phyloP scores from a whole-genome alignment of 225 moss, liverwort and hornwort genomes.

The Marchantia polymorpha region DNA sequence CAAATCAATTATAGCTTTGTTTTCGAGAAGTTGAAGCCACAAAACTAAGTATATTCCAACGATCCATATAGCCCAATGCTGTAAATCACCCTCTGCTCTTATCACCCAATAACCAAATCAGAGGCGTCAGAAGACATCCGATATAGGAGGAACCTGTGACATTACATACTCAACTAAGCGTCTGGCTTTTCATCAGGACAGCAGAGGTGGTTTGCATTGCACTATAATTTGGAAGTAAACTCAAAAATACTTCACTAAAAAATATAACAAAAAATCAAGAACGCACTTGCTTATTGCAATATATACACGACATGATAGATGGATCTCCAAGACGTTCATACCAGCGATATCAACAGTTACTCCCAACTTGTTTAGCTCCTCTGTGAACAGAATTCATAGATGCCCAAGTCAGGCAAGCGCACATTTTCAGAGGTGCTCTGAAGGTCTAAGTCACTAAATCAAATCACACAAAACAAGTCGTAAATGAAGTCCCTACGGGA shows the following conservation, averaged over 20 bases:
- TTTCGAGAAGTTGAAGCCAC: conserved; percentile 87
- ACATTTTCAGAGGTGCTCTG: neutral
- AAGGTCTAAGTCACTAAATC: neutral
- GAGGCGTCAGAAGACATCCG: neutral
- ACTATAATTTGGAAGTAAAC: neutral
- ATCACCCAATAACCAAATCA: neutral
- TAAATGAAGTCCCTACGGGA: too few relatives aligned
- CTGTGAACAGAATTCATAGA: conserved; percentile 27
- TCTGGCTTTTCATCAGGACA: neutral
- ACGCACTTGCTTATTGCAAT: neutral
- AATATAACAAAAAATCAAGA: neutral
- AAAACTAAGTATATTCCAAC: conserved; percentile 82
- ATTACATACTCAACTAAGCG: too few relatives aligned
- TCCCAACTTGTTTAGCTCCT: conserved; percentile 77
- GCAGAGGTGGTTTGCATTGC: neutral
- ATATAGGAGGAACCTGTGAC: too few relatives aligned
- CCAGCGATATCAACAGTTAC: conserved; percentile 60
- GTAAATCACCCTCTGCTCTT: conserved; percentile 74
- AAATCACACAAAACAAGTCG: neutral
- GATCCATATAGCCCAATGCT: conserved; percentile 81
- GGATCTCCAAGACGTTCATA: conserved; percentile 31
- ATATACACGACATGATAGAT: neutral
- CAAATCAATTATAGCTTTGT: conserved; percentile 75
- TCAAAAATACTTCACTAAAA: neutral
- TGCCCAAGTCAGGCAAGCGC: neutral